Evolutionary conservation across 164 flowering plant species (phyloP).

Genomic region (Aristolochia californica): DNA sequence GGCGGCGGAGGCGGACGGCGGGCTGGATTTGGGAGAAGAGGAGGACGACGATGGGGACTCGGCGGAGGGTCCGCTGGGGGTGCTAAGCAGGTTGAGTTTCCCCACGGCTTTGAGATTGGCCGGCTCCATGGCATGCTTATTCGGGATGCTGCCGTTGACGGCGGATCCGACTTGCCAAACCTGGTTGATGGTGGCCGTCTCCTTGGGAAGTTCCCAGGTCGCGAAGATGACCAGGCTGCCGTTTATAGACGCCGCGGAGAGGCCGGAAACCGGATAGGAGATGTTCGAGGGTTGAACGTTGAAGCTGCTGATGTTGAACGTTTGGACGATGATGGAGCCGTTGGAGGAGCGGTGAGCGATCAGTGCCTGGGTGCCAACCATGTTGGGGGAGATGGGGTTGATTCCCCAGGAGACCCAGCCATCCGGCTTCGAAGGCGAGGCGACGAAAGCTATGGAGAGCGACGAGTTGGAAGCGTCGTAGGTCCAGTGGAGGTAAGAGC

Average conservation of each 20-base stretch:
- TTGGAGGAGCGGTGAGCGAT: conserved; percentile 10
- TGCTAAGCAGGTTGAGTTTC: conserved; percentile 23
- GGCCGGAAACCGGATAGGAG: neutral
- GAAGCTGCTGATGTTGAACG: conserved; percentile 5
- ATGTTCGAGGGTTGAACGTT: neutral
- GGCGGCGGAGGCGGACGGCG: neutral
- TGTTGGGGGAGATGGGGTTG: conserved; percentile 24
- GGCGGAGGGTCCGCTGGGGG: neutral
- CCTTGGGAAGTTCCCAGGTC: conserved; percentile 22
- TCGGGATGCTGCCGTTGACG: conserved; percentile 29
- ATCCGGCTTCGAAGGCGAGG: conserved; percentile 12
- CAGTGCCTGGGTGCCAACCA: conserved; percentile 24
- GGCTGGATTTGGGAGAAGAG: neutral
- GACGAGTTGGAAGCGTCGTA: conserved; percentile 12
- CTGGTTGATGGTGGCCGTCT: conserved; percentile 35
- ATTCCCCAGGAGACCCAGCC: conserved; percentile 31
- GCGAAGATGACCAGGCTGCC: conserved; percentile 36
- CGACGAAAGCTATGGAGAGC: conserved; percentile 18
- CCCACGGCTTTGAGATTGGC: conserved; percentile 40
- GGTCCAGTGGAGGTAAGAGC: conserved; percentile 21
- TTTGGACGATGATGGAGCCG: neutral
- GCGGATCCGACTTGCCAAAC: conserved; percentile 77
- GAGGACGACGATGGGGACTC: neutral
- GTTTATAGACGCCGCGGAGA: neutral
- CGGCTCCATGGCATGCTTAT: conserved; percentile 23